These are phyloP conservation scores for Cenchrus fungigraminus DNA, from an alignment of 176 grass and related monocot genomes.

Conservation along the genomic window DNA sequence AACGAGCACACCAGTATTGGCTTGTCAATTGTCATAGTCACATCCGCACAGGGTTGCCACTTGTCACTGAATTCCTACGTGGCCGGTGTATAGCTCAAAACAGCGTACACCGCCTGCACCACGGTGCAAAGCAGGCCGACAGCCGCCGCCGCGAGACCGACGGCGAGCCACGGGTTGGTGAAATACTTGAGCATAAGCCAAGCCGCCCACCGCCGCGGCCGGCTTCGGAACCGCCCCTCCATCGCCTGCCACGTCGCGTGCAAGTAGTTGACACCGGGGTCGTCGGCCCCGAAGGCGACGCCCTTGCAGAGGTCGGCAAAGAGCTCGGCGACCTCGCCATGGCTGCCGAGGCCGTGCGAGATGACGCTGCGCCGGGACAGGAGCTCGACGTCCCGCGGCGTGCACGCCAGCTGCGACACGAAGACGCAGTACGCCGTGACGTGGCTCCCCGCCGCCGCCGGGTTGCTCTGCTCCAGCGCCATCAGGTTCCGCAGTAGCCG, in stretches of 20 bases:
- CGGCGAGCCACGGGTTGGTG: slow-evolving; percentile 9
- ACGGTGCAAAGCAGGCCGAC: neutral
- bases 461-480: slow-evolving; percentile 41
- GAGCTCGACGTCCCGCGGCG: neutral
- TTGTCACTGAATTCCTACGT: neutral
- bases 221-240: slow-evolving; percentile 8
- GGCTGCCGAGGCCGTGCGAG: slow-evolving; percentile 8
- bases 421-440: slow-evolving; percentile 43
- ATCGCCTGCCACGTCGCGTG: neutral
- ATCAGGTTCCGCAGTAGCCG: slow-evolving; percentile 29
- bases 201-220: slow-evolving; percentile 1
- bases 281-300: neutral
- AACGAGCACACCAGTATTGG: too few relatives aligned
- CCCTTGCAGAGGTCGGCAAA: slow-evolving; percentile 5
- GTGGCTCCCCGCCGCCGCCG: neutral
- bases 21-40: too few relatives aligned
- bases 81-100: neutral
- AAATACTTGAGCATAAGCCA: slow-evolving; percentile 3
- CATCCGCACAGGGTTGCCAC: too few relatives aligned
- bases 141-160: neutral
- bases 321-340: neutral
- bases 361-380: neutral
- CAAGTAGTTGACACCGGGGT: neutral
- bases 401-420: slow-evolving; percentile 16
- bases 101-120: slow-evolving; percentile 12